Evolutionary conservation across 2,329 filamentous ascomycete genomes (phyloP), one percentile per base, ranked within the genome.

Genomic region (Cercospora sp.): DNA sequence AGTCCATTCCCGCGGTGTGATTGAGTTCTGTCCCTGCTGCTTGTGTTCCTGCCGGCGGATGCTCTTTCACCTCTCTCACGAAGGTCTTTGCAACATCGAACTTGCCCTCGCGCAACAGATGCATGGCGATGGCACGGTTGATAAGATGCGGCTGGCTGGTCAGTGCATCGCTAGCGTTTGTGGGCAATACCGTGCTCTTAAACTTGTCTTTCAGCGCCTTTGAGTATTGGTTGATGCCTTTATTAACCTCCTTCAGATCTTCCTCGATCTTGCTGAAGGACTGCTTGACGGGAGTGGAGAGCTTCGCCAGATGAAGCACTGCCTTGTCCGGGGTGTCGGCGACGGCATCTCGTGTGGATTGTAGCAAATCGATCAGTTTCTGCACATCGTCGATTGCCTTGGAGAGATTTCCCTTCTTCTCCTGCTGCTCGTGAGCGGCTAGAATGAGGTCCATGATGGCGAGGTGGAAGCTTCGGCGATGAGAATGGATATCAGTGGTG

Each of bases 91-190:
- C 94, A 2, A 97, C 94, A 23, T 85, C 86, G 79, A 99, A 99
- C 77, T 97, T 91, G 60, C 95, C 95, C 81, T 98, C 94, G 48
- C 95, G 91, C 45, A 99, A 86, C 23, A 99, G 86, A 77, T 99
- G 95, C 93, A 98, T 97, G 9, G 92, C 92, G 74, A 99, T 96
- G 6, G 95, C 94, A 66, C 94, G 89, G 80, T 97, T 96, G 77
- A 98, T 92, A 12, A 97, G 85, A 16, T 86, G 84, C 3, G 91
- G 86, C 72, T 96, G 89, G 20, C 89, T 87, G 1, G 88, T 89
- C 79, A 97, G 88, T 36, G 89, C 90, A 79, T 97, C 93, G 9
- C 93, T 89, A 67, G 94, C 91, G 75, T 89, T 91, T 13, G 90
- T 91, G 0, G 94, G 88, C 13, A 91, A 83, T 13, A 89, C 88